A percentile compares a stretch with the other conserved stretches of the same genome.
These are phyloP conservation scores for Ambrosiella beaveri DNA, from an alignment of 2,329 filamentous ascomycete species.

Conservation along the genomic window DNA sequence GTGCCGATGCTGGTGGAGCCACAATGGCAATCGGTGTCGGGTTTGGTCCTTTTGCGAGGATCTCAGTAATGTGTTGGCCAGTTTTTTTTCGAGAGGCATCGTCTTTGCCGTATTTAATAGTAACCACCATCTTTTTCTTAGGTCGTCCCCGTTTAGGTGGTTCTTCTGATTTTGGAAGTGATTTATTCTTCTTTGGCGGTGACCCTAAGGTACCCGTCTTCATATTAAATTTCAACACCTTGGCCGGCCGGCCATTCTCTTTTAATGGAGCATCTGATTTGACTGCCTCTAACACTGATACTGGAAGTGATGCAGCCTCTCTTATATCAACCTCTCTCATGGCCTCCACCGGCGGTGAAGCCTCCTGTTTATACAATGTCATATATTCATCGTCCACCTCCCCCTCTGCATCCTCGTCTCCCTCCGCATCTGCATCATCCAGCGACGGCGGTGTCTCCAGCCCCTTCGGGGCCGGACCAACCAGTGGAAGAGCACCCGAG, in stretches of 20 bases:
- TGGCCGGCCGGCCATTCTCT: slow-evolving; percentile 20
- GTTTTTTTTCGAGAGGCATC: slow-evolving; percentile 28
- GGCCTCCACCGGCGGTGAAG: slow-evolving; percentile 1
- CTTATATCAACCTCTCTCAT: background rate
- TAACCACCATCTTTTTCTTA: slow-evolving; percentile 25
- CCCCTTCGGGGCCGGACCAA: background rate
- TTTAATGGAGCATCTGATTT: background rate
- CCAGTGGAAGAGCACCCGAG: background rate
- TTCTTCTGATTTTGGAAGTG: background rate
- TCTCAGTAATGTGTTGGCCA: slow-evolving; percentile 35
- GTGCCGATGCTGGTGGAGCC: background rate
- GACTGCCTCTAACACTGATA: no score
- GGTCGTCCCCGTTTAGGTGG: slow-evolving; percentile 3
- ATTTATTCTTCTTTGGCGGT: slow-evolving; percentile 35
- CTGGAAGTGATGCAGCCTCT: background rate
- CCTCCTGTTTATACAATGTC: background rate
- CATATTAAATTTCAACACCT: slow-evolving; percentile 38
- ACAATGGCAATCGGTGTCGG: background rate
- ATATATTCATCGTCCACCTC: slow-evolving; percentile 8
- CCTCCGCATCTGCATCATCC: slow-evolving; percentile 4
- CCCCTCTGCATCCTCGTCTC: slow-evolving; percentile 9
- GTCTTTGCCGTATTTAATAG: slow-evolving; percentile 39
- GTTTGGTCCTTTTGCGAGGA: background rate
- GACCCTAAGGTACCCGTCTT: slow-evolving; percentile 46
- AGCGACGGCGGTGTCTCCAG: slow-evolving; percentile 3